Percentiles rank a stretch among this genome's conserved stretches.
Conservation (phyloP, 208 protist species). For the Strigomonas oncopelti region DNA sequence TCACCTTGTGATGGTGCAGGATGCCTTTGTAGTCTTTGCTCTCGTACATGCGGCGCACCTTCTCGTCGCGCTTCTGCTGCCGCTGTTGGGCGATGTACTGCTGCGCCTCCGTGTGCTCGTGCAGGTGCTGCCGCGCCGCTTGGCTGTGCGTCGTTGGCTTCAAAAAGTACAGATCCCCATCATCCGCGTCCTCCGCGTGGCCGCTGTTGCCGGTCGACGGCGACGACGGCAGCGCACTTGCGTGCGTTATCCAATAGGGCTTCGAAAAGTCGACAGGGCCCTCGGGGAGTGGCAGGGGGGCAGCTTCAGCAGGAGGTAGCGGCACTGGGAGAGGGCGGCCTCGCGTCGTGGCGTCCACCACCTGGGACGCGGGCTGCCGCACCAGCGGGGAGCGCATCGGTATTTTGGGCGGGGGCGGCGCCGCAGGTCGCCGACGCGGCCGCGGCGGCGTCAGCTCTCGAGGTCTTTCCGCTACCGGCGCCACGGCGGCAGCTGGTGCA, state of each 20-base stretch:
- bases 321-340: neutral
- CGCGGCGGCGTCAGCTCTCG: too few species aligned
- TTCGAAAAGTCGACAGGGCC: constrained; percentile 7
- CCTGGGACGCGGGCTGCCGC: too few species aligned
- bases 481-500: too few species aligned
- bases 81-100: constrained; percentile 16
- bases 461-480: too few species aligned
- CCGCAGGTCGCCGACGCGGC: too few species aligned
- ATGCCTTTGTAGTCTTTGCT: neutral
- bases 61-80: constrained; percentile 11
- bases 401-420: too few species aligned
- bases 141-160: constrained; percentile 34
- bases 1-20: neutral
- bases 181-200: neutral
- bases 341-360: neutral
- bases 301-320: neutral
- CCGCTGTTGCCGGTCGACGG: neutral
- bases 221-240: neutral
- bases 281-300: neutral
- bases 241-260: too few species aligned
- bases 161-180: constrained; percentile 60
- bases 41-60: constrained; percentile 17
- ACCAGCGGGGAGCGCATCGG: too few species aligned
- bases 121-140: constrained; percentile 22
- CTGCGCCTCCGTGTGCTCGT: constrained; percentile 12